Percentiles rank a stretch among this genome's conserved stretches.
Conservation (phyloP, 225 moss, liverwort and hornwort species). For the Pleurozium schreberi region DNA sequence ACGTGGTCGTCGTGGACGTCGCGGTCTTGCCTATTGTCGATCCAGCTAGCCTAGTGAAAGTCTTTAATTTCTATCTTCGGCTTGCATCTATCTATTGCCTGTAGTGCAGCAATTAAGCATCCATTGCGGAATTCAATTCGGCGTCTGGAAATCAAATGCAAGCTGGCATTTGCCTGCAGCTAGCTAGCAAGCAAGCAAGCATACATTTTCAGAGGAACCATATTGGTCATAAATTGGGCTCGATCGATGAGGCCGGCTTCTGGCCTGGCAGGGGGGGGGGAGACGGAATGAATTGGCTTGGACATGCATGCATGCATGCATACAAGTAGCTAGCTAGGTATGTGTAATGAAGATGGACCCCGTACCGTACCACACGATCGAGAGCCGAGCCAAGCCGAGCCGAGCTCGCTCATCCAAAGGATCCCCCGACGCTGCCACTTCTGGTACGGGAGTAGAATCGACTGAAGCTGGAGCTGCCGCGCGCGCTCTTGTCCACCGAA, state of each 20-base stretch:
- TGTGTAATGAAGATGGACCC: background rate
- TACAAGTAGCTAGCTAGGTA: background rate
- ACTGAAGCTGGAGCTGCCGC: slow-evolving; percentile 31
- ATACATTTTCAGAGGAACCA: background rate
- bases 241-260: background rate
- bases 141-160: background rate
- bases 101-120: background rate
- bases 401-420: slow-evolving; percentile 3
- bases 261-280: background rate
- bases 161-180: background rate
- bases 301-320: background rate
- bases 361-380: background rate
- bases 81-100: background rate
- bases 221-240: background rate
- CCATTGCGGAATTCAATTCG: background rate
- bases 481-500: slow-evolving; percentile 9
- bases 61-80: background rate
- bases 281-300: background rate
- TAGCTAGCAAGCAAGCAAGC: background rate
- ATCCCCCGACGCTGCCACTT: slow-evolving; percentile 29
- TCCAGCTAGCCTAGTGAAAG: background rate
- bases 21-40: background rate
- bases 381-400: background rate
- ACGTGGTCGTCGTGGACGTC: background rate
- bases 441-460: slow-evolving; percentile 42